Evolutionary conservation across 2,329 filamentous ascomycete species (phyloP), one percentile per base, ranked within the genome.

Genomic region (Aureobasidium musti): DNA sequence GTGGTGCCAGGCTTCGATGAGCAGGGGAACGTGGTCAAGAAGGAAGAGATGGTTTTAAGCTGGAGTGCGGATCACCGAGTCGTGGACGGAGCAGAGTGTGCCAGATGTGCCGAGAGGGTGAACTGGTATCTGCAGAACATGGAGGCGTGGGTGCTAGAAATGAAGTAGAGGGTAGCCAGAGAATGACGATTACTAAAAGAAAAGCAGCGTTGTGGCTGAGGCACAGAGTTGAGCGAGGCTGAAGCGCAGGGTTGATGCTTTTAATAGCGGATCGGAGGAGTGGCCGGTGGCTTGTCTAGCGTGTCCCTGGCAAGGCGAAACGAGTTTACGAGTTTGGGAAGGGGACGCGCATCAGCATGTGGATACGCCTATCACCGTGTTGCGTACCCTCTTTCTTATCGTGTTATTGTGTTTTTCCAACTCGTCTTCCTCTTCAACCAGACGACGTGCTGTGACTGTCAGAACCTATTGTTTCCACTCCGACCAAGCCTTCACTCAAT

Each of bases 41-140:
- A 87, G 77, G 89, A 96, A 74, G 85, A 96, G 68, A 89, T 89
- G 76, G 92, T 96, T 75, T 92, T 98, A 72, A 98, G 93, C 79
- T 98, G 94, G 94, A 94, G 91, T 77, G 94, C 94, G 6, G 93
- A 98, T 78, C 95, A 99, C 79, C 84, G 95, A 23, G 91, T 98
- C 64, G 88, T 98, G 54, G 95, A 99, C 78, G 95, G 95, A 1
- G 94, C 94, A 54, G 97, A 93, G 68, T 92, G 97, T 86, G 95
- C 95, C 23, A 85, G 93, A 71, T 94, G 94, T 76, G 92, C 92
- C 14, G 92, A 93, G 73, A 84, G 89, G 69, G 90, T 98, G 26
- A 87, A 88, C 72, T 82, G 83, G 61, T 87, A 91, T 71, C 85
- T 98, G 45, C 93, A 98, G 80, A 87, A 91, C 74, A 91, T 94